These are phyloP conservation scores for Clonostachys rhizophaga DNA, from an alignment of 2,329 filamentous ascomycete genomes.

Conservation along the genomic window DNA sequence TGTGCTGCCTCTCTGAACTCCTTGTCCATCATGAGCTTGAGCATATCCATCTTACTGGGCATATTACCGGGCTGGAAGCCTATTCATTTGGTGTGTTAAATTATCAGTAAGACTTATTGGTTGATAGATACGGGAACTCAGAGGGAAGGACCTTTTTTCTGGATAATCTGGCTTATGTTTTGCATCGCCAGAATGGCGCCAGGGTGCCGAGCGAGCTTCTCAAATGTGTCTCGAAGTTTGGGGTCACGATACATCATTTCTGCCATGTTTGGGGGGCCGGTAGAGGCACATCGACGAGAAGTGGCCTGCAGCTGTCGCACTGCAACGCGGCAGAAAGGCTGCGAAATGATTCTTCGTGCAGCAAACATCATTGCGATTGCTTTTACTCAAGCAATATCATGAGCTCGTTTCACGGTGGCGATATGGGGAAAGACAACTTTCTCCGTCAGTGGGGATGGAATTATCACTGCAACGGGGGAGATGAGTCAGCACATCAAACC, in stretches of 20 bases:
- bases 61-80: conserved; percentile 9
- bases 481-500: too few species aligned
- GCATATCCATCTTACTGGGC: conserved; percentile 12
- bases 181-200: conserved; percentile 2
- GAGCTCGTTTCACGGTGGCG: too few species aligned
- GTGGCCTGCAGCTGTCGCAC: background rate
- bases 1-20: conserved; percentile 13
- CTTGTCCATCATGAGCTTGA: conserved; percentile 14
- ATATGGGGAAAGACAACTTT: too few species aligned
- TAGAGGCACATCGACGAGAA: background rate
- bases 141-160: background rate
- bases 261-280: background rate
- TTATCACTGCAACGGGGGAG: too few species aligned
- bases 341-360: background rate
- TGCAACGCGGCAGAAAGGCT: background rate
- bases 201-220: conserved; percentile 1
- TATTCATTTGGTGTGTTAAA: background rate
- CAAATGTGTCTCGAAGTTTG: conserved; percentile 1
- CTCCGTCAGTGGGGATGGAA: too few species aligned
- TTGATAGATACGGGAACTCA: background rate
- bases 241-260: conserved; percentile 1
- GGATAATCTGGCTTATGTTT: background rate
- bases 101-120: background rate
- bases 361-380: too few species aligned
- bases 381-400: too few species aligned